phyloP scores from a whole-genome alignment of 2,329 filamentous ascomycete species.

The Botrytis fragariae region DNA sequence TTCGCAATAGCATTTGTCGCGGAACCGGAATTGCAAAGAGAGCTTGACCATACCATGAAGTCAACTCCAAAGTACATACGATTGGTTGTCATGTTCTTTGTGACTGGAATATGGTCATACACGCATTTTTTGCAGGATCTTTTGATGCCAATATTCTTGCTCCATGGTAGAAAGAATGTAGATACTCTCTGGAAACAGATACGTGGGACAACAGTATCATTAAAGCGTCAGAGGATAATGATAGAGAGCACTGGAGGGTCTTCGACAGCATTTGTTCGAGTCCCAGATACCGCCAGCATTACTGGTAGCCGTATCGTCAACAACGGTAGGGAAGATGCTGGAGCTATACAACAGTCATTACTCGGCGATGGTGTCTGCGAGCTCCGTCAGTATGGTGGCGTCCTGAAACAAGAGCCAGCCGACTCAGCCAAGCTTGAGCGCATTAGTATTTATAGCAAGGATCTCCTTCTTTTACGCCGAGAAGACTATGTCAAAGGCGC shows the following conservation, averaged over 20 bases:
- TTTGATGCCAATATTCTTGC: constrained; percentile 22
- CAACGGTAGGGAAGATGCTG: neutral
- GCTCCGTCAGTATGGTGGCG: constrained; percentile 14
- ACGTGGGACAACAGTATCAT: constrained; percentile 13
- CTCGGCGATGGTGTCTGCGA: constrained; percentile 12
- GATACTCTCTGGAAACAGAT: constrained; percentile 14
- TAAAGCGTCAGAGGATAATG: constrained; percentile 40
- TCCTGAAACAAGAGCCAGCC: constrained; percentile 44
- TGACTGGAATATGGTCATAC: constrained; percentile 23
- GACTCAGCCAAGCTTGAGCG: constrained; percentile 42
- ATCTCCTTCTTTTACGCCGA: constrained; percentile 43
- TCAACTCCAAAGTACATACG: constrained; percentile 11
- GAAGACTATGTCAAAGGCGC: constrained; percentile 38
- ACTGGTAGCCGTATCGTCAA: neutral
- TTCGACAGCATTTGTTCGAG: constrained; percentile 47
- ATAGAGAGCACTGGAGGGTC: constrained; percentile 48
- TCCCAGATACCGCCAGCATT: constrained; percentile 20
- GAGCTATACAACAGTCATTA: constrained; percentile 11
- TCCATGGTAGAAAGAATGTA: constrained; percentile 38
- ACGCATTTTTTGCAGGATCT: constrained; percentile 21
- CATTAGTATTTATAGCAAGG: constrained; percentile 46
- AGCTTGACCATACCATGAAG: constrained; percentile 40
- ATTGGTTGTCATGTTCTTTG: constrained; percentile 42
- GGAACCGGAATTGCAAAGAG: constrained; percentile 46
- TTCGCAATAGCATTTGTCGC: constrained; percentile 44